These are phyloP conservation scores for Tricholoma furcatifolium DNA, from an alignment of 768 basidiomycete genomes.

Conservation along the genomic window DNA sequence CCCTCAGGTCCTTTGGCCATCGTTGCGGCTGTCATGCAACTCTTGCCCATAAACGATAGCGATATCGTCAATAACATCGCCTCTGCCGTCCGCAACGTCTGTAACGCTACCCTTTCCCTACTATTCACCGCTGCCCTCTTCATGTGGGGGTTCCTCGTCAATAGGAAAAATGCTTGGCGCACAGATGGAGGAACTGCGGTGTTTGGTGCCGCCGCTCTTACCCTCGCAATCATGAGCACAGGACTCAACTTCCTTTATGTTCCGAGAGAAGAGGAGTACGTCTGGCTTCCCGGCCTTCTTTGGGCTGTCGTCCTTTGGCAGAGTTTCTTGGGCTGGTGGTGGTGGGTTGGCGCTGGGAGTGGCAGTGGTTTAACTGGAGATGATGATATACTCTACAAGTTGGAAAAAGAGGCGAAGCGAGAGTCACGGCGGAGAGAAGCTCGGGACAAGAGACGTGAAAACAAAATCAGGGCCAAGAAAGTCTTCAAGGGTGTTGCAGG, in stretches of 20 bases:
- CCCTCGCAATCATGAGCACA: slow-evolving; percentile 80
- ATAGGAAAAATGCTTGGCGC: slow-evolving; percentile 91
- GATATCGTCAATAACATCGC: slow-evolving; percentile 50
- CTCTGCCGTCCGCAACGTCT: slow-evolving; percentile 83
- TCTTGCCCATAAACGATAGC: slow-evolving; percentile 63
- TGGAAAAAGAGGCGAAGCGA: slow-evolving; percentile 53
- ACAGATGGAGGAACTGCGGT: slow-evolving; percentile 95
- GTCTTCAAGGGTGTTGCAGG: slow-evolving; percentile 60
- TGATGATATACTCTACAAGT: slow-evolving; percentile 65
- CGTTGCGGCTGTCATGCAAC: slow-evolving; percentile 79
- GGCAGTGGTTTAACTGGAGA: slow-evolving; percentile 50
- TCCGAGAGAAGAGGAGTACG: slow-evolving; percentile 74
- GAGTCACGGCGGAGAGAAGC: slow-evolving; percentile 45
- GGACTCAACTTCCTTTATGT: slow-evolving; percentile 89
- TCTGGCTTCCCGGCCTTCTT: slow-evolving; percentile 90
- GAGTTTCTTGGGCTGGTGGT: slow-evolving; percentile 97
- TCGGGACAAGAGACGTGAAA: slow-evolving; percentile 46
- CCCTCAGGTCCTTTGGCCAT: slow-evolving; percentile 76
- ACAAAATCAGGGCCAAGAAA: slow-evolving; percentile 50
- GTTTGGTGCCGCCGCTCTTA: slow-evolving; percentile 83
- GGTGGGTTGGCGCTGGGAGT: slow-evolving; percentile 97
- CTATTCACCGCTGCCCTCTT: slow-evolving; percentile 88
- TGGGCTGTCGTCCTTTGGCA: slow-evolving; percentile 97
- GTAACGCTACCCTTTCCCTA: slow-evolving; percentile 94
- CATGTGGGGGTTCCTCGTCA: slow-evolving; percentile 92